These are phyloP conservation scores for Solioccasus polychromus DNA, from an alignment of 768 basidiomycete genomes.

Conservation along the genomic window DNA sequence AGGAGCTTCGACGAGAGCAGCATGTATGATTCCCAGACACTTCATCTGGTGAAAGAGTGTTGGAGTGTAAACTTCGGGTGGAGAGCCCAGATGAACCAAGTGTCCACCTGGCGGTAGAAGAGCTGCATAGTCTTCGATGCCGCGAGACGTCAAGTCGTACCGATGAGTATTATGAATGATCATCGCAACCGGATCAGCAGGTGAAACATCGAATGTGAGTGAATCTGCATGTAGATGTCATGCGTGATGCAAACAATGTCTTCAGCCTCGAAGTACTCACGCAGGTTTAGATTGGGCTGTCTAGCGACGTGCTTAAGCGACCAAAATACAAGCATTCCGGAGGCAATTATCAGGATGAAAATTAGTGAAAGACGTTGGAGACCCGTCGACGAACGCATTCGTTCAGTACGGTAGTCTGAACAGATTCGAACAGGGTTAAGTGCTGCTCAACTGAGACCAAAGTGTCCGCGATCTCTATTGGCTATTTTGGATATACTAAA, in stretches of 20 bases:
- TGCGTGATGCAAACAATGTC: no score
- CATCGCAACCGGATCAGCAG: slow-evolving; percentile 19
- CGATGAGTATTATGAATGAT: slow-evolving; percentile 24
- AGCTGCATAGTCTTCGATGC: slow-evolving; percentile 25
- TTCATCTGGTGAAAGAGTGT: slow-evolving; percentile 40
- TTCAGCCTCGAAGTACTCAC: not conserved
- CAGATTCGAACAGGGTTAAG: no score
- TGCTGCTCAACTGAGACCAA: no score
- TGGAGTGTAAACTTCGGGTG: slow-evolving; percentile 29
- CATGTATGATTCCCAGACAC: slow-evolving; percentile 37
- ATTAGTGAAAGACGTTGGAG: no score
- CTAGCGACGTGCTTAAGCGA: no score
- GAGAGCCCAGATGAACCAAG: slow-evolving; percentile 25
- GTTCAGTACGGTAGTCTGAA: no score
- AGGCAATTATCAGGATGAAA: no score
- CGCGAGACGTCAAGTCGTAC: slow-evolving; percentile 15
- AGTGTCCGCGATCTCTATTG: no score
- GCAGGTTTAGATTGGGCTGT: not conserved
- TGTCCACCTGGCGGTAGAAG: slow-evolving; percentile 33
- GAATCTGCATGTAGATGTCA: not conserved
- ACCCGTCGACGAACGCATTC: no score
- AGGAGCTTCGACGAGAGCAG: slow-evolving; percentile 9
- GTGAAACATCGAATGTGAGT: slow-evolving; percentile 6
- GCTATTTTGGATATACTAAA: no score
- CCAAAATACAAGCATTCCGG: no score